phyloP scores from a whole-genome alignment of 768 basidiomycete species.

The Boletus reticuloceps region DNA sequence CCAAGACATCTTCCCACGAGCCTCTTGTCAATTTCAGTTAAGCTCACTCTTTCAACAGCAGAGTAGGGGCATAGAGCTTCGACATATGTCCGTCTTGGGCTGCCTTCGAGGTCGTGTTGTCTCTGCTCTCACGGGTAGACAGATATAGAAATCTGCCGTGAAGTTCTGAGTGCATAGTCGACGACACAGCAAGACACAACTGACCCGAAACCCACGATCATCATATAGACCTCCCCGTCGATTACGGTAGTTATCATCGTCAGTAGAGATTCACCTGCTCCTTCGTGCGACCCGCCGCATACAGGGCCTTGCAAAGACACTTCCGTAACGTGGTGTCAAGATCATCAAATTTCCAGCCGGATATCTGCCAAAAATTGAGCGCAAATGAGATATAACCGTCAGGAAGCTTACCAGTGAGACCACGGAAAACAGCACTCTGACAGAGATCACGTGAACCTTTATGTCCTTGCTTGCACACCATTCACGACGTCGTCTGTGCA shows the following conservation, averaged over 20 bases:
- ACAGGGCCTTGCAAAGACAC: background rate
- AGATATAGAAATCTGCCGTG: background rate
- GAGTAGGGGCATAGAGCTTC: background rate
- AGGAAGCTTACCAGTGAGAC: no score
- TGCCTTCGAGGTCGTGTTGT: no score
- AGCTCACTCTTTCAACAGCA: background rate
- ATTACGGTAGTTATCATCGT: background rate
- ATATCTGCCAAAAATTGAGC: no score
- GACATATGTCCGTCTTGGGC: no score
- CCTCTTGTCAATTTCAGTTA: background rate
- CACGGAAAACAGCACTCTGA: no score
- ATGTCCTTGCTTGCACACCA: constrained; percentile 25
- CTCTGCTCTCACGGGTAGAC: background rate
- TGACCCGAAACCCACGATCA: background rate
- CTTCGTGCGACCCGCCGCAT: background rate
- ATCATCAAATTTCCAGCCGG: background rate
- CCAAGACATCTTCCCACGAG: background rate
- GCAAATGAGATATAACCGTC: no score
- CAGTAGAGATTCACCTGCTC: background rate
- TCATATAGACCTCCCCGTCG: background rate
- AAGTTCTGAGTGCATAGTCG: background rate
- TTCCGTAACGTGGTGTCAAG: background rate
- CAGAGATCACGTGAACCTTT: constrained; percentile 11
- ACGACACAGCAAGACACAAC: background rate
- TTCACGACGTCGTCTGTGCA: constrained; percentile 22